Percentiles rank a stretch among this genome's conserved stretches.
These are phyloP conservation scores for Orbilia oligospora DNA, from an alignment of 2,329 filamentous ascomycete species.

Conservation along the genomic window DNA sequence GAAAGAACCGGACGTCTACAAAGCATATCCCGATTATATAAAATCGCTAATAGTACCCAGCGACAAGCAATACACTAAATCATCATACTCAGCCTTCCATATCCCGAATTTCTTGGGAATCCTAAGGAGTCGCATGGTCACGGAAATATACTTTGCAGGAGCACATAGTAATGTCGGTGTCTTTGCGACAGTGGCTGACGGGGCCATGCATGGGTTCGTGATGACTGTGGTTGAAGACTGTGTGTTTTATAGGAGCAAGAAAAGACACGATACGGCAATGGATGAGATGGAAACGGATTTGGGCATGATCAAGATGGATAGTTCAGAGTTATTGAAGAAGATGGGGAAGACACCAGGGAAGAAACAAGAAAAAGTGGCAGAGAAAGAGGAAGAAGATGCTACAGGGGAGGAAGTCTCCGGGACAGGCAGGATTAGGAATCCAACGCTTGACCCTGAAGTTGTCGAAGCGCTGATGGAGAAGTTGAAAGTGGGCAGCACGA, in stretches of 20 bases:
- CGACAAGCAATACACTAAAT: slow-evolving; percentile 71
- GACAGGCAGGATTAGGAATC: slow-evolving; percentile 42
- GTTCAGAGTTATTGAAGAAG: slow-evolving; percentile 61
- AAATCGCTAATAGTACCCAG: slow-evolving; percentile 38
- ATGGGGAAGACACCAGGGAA: slow-evolving; percentile 45
- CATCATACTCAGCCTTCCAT: slow-evolving; percentile 89
- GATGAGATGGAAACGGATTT: slow-evolving; percentile 80
- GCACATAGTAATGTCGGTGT: slow-evolving; percentile 89
- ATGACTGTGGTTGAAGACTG: slow-evolving; percentile 91
- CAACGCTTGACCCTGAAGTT: slow-evolving; percentile 49
- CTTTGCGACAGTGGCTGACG: slow-evolving; percentile 91
- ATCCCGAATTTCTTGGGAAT: slow-evolving; percentile 77
- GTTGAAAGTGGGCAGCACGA: slow-evolving; percentile 53
- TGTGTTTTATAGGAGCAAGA: slow-evolving; percentile 81
- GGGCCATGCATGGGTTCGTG: slow-evolving; percentile 86
- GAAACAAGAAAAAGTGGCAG: slow-evolving; percentile 13
- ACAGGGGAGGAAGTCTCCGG: slow-evolving; percentile 52
- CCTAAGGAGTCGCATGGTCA: slow-evolving; percentile 68
- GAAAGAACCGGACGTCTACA: slow-evolving; percentile 20
- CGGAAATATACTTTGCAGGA: slow-evolving; percentile 90
- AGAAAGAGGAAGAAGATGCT: slow-evolving; percentile 8
- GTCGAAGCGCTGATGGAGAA: slow-evolving; percentile 58
- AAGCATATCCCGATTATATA: slow-evolving; percentile 5
- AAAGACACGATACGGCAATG: slow-evolving; percentile 79
- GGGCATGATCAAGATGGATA: slow-evolving; percentile 68